Conservation (phyloP, 164 flowering plant species). For the Magnolia changhungtana region DNA sequence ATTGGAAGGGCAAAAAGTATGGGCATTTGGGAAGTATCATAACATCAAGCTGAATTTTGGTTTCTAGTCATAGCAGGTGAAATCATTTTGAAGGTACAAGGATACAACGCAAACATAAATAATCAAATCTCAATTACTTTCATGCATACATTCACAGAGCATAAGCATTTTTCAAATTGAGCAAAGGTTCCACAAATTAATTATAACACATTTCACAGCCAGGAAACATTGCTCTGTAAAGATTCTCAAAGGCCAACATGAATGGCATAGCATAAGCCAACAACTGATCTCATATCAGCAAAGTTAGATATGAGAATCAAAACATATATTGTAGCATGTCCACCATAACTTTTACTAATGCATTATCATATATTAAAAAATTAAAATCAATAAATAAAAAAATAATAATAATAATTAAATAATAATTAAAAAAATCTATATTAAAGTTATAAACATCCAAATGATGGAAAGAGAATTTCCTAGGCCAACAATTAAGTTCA, state of each 20-base stretch:
- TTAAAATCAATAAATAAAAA: background rate
- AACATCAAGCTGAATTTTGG: background rate
- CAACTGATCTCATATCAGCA: too few species aligned
- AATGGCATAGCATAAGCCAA: too few species aligned
- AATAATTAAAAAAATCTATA: too few species aligned
- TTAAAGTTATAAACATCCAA: background rate
- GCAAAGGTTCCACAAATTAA: too few species aligned
- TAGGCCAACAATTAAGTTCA: background rate
- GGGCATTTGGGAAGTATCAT: background rate
- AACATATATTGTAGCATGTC: too few species aligned
- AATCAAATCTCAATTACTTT: background rate
- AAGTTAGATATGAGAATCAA: too few species aligned
- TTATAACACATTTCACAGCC: too few species aligned
- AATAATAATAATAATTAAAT: too few species aligned
- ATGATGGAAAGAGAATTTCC: background rate
- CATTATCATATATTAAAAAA: background rate
- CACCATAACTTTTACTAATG: background rate
- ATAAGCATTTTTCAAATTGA: too few species aligned
- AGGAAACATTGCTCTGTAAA: too few species aligned
- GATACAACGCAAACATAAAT: background rate
- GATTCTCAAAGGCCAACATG: too few species aligned
- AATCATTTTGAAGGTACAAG: background rate
- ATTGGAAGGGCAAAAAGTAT: background rate
- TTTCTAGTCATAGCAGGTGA: background rate
- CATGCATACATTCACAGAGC: background rate